phyloP scores from a whole-genome alignment of 1,284 basidiomycete species.

The Salmacisia buchloeana region DNA sequence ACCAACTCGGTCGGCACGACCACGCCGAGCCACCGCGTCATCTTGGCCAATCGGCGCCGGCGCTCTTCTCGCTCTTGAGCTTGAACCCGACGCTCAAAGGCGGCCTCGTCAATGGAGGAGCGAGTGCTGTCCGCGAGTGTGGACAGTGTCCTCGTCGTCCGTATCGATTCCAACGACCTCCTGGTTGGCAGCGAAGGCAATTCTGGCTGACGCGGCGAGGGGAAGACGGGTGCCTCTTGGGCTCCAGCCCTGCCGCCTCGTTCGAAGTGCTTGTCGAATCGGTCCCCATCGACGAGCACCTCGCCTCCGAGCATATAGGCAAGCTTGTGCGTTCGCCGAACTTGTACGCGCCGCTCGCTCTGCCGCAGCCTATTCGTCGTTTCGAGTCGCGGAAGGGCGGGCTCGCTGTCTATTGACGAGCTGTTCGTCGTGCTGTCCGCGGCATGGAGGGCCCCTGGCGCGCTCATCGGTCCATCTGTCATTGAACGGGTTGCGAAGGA shows the following conservation, averaged over 20 bases:
- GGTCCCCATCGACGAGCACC: constrained; percentile 17
- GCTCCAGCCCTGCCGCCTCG: constrained; percentile 1
- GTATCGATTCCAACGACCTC: background rate
- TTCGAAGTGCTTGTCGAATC: background rate
- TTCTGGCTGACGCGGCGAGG: too few species aligned
- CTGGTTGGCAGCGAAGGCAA: background rate
- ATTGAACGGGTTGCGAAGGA: background rate
- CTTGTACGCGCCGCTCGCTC: constrained; percentile 24
- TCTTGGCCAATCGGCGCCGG: constrained; percentile 30
- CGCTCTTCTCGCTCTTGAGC: constrained; percentile 27
- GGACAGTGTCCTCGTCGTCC: background rate
- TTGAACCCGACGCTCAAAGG: constrained; percentile 1
- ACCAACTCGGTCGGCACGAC: constrained; percentile 11
- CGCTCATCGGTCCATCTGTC: background rate
- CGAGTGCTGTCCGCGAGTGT: background rate
- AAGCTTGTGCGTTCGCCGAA: constrained; percentile 32
- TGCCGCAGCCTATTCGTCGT: constrained; percentile 25
- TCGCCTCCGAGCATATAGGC: constrained; percentile 33
- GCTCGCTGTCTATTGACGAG: background rate
- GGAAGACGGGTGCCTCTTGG: background rate
- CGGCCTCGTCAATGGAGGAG: constrained; percentile 6
- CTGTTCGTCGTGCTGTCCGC: too few species aligned
- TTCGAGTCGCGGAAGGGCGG: constrained; percentile 8
- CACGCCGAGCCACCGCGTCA: constrained; percentile 37
- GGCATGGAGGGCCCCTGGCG: too few species aligned